Conservation (phyloP, 305 asterid genomes). For the Fraxinus latifolia region DNA sequence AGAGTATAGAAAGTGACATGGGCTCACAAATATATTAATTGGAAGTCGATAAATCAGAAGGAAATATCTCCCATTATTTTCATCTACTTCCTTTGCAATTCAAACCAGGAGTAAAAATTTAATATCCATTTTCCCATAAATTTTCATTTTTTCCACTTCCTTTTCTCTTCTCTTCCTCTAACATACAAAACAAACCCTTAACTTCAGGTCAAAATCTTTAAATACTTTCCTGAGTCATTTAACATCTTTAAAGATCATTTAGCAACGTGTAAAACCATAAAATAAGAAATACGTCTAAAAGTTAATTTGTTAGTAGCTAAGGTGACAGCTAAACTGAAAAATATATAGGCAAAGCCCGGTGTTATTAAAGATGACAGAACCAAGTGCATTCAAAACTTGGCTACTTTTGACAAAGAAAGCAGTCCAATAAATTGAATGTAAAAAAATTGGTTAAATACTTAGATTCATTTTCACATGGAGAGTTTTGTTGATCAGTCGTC, state of each 20-base stretch:
- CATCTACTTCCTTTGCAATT: neutral
- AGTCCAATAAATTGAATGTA: too few relatives aligned
- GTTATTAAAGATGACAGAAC: constrained; percentile 4
- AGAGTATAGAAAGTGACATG: neutral
- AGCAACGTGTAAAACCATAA: neutral
- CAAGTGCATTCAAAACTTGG: neutral
- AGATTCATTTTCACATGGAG: neutral
- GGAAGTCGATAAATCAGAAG: neutral
- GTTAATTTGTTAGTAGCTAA: neutral
- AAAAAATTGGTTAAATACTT: neutral
- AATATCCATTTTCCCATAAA: neutral
- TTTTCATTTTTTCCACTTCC: neutral
- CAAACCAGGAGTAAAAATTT: neutral
- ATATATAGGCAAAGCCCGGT: neutral
- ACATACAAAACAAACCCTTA: neutral
- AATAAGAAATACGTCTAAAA: neutral
- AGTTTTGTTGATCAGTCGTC: neutral
- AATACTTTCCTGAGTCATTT: neutral
- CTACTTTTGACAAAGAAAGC: neutral
- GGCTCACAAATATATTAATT: neutral
- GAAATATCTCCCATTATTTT: neutral
- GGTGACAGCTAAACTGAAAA: neutral
- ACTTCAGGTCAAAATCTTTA: neutral
- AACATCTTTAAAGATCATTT: neutral
- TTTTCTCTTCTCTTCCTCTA: constrained; percentile 6